phyloP scores from a whole-genome alignment of 805 yeast species.

The Cyberlindnera saturnus region DNA sequence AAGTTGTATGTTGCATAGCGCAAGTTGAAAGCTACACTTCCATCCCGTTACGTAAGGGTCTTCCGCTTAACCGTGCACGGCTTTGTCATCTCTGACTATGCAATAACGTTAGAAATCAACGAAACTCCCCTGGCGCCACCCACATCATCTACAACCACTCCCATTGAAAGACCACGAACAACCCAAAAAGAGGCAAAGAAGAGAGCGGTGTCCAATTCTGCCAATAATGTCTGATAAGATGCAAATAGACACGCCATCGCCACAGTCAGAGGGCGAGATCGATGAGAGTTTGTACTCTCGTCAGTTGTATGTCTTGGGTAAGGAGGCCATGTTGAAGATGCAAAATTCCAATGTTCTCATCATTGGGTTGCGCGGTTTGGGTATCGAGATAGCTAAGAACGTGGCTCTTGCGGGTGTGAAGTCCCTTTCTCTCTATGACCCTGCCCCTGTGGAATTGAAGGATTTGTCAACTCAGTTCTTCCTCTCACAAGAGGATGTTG shows the following conservation, averaged over 20 bases:
- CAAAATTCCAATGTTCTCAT: slow-evolving; percentile 88
- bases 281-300: slow-evolving; percentile 96
- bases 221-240: slow-evolving; percentile 28
- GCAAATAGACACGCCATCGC: slow-evolving; percentile 36
- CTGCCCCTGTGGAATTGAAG: slow-evolving; percentile 52
- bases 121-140: neutral
- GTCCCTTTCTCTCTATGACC: slow-evolving; percentile 81
- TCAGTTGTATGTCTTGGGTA: slow-evolving; percentile 93
- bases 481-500: slow-evolving; percentile 64
- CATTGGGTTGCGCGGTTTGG: slow-evolving; percentile 87
- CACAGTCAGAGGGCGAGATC: slow-evolving; percentile 40
- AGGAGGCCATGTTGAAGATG: slow-evolving; percentile 97
- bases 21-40: no score
- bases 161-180: neutral
- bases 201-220: neutral
- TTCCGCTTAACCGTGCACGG: no score
- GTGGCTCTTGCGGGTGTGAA: slow-evolving; percentile 97
- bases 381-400: slow-evolving; percentile 94
- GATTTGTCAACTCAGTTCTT: slow-evolving; percentile 92
- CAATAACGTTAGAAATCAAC: no score
- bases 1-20: no score
- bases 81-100: no score
- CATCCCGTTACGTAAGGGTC: neutral
- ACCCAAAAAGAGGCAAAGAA: no score
- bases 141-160: neutral